phyloP scores from a whole-genome alignment of 352 stramenopile species.

The Vaucheria bursata region DNA sequence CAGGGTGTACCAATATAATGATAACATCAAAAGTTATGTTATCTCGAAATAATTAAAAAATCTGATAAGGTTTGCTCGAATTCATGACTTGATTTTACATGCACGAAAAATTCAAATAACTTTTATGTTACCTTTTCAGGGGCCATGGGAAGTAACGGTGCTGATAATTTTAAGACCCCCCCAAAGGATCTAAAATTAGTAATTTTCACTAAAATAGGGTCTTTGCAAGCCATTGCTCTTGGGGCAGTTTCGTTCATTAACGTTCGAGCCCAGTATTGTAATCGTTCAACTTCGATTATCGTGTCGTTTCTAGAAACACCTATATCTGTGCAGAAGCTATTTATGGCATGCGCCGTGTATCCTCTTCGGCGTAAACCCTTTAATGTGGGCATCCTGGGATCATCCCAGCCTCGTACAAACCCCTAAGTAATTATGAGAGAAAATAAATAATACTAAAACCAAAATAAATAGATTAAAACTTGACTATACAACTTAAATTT shows the following conservation, averaged over 20 bases:
- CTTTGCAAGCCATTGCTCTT: conserved; percentile 64
- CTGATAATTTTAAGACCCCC: not conserved
- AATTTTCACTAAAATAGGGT: conserved; percentile 66
- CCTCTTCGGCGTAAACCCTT: conserved; percentile 69
- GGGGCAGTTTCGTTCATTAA: conserved; percentile 39
- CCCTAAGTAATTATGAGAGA: too few relatives aligned
- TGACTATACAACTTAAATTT: too few relatives aligned
- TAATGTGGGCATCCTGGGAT: conserved; percentile 95
- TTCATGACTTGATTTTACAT: too few relatives aligned
- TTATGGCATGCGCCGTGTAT: conserved; percentile 77
- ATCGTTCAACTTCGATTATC: conserved; percentile 42
- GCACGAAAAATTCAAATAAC: not conserved
- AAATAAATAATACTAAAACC: too few relatives aligned
- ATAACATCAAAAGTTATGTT: too few relatives aligned
- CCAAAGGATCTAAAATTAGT: conserved; percentile 56
- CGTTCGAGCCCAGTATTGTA: conserved; percentile 52
- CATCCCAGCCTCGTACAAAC: conserved; percentile 76
- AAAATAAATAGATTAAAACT: too few relatives aligned
- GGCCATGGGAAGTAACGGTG: conserved; percentile 7
- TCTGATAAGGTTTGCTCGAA: too few relatives aligned
- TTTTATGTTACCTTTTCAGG: conserved; percentile 16
- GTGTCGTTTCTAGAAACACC: conserved; percentile 59
- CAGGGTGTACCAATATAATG: too few relatives aligned
- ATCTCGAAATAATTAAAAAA: too few relatives aligned
- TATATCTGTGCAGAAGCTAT: conserved; percentile 74